Conservation (phyloP, 108 stramenopile genomes). For the Conticribra weissflogii region DNA sequence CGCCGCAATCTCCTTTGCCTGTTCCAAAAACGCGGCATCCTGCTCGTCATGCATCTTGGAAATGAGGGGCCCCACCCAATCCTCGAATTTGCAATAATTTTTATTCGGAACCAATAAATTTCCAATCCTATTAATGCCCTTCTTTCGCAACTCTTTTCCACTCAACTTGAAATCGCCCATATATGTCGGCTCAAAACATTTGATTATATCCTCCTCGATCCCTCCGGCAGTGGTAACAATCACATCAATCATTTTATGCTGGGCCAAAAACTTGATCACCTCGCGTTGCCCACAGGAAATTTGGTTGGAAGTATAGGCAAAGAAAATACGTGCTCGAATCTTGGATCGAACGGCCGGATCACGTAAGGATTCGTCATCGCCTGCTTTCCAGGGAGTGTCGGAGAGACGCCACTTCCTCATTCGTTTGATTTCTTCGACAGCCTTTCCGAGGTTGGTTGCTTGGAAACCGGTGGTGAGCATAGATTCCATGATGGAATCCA, state of each 20-base stretch:
- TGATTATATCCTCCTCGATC: constrained; percentile 99
- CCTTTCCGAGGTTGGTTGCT: constrained; percentile 94
- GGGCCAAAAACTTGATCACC: constrained; percentile 89
- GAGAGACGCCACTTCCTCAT: constrained; percentile 96
- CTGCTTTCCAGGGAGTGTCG: constrained; percentile 76
- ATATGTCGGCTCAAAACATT: constrained; percentile 97
- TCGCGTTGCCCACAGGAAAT: constrained; percentile 98
- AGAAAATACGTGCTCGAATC: constrained; percentile 93
- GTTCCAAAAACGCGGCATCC: constrained; percentile 60
- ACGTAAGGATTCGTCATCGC: constrained; percentile 81
- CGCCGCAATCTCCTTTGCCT: constrained; percentile 49
- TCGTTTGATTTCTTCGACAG: constrained; percentile 91
- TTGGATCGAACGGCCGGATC: constrained; percentile 60
- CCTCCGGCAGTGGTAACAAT: constrained; percentile 98
- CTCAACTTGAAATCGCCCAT: constrained; percentile 94
- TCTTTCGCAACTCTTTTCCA: constrained; percentile 87
- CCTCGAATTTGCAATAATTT: constrained; percentile 99
- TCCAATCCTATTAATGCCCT: constrained; percentile 98
- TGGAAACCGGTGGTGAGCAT: constrained; percentile 92
- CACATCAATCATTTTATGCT: constrained; percentile 96
- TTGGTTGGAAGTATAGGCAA: constrained; percentile 98
- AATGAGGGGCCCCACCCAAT: constrained; percentile 96
- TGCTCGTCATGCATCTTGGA: constrained; percentile 97
- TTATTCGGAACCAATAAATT: constrained; percentile 96
- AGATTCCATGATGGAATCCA: constrained; percentile 83